These are phyloP conservation scores for Draba incana DNA, from an alignment of 345 rosid genomes.

Conservation along the genomic window DNA sequence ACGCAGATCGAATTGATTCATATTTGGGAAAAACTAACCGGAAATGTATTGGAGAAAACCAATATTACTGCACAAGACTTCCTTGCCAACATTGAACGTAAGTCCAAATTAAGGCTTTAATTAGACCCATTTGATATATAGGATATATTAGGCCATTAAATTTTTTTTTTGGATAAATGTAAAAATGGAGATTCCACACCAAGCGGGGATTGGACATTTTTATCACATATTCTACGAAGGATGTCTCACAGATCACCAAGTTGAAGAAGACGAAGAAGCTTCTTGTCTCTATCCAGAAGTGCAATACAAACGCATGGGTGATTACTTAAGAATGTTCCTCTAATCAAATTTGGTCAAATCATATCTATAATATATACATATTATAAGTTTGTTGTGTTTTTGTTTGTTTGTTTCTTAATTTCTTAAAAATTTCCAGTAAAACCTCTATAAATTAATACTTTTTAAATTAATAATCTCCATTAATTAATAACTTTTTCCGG, in stretches of 20 bases:
- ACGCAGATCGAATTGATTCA: slow-evolving; percentile 60
- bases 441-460: too few relatives aligned
- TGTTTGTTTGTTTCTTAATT: too few relatives aligned
- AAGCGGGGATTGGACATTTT: slow-evolving; percentile 78
- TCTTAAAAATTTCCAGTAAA: too few relatives aligned
- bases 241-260: slow-evolving; percentile 73
- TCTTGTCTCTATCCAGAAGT: slow-evolving; percentile 75
- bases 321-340: slow-evolving; percentile 53
- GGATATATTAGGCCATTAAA: not conserved
- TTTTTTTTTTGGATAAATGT: not conserved
- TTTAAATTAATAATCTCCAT: too few relatives aligned
- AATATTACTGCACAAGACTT: slow-evolving; percentile 53
- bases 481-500: too few relatives aligned
- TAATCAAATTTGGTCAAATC: not conserved
- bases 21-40: slow-evolving; percentile 71
- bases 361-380: too few relatives aligned
- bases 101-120: not conserved
- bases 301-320: slow-evolving; percentile 63
- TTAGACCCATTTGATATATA: too few relatives aligned
- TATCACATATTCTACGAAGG: slow-evolving; percentile 86
- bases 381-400: too few relatives aligned
- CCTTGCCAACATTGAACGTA: slow-evolving; percentile 68
- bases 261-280: slow-evolving; percentile 63
- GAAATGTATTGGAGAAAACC: slow-evolving; percentile 52
- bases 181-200: slow-evolving; percentile 28